Percentiles rank a stretch among this genome's conserved stretches.
phyloP scores from a whole-genome alignment of 768 basidiomycete genomes.

The Trametes punicea region DNA sequence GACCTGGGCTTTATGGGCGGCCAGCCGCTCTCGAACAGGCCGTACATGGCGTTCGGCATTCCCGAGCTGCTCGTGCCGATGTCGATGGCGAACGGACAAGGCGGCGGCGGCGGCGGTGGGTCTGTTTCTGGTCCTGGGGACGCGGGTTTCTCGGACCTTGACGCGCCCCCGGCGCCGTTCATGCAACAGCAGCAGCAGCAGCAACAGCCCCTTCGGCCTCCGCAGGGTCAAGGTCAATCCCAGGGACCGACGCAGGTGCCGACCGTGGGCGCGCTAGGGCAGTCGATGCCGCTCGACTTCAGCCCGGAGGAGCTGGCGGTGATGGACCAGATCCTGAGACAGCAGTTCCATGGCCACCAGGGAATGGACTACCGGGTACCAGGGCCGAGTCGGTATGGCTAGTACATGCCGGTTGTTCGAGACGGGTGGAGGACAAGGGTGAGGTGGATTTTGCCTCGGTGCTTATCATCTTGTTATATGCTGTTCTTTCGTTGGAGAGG shows the following conservation, averaged over 20 bases:
- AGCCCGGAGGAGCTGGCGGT: conserved; percentile 27
- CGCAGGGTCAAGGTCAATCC: background rate
- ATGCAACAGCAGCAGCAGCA: background rate
- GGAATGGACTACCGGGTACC: conserved; percentile 10
- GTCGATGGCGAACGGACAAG: background rate
- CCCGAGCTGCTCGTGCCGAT: conserved; percentile 2
- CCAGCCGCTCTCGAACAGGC: conserved; percentile 38
- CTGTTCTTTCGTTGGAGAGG: no score
- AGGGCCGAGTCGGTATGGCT: conserved; percentile 5
- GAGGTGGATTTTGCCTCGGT: background rate
- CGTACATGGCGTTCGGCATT: conserved; percentile 31
- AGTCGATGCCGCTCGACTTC: conserved; percentile 23
- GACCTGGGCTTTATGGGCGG: conserved; percentile 41
- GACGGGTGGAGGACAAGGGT: background rate
- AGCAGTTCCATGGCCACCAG: conserved; percentile 15
- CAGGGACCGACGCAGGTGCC: background rate
- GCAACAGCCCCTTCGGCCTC: conserved; percentile 1
- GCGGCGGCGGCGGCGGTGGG: conserved; percentile 2
- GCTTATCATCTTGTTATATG: conserved; percentile 2
- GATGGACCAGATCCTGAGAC: conserved; percentile 28
- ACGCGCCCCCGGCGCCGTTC: conserved; percentile 17
- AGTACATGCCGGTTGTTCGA: background rate
- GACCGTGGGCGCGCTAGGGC: conserved; percentile 3
- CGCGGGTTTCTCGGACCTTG: conserved; percentile 14
- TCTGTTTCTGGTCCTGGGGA: conserved; percentile 12